A percentile compares a stretch with the other conserved stretches of the same genome.
These are phyloP conservation scores for Didymosphaeria variabile DNA, from an alignment of 2,329 filamentous ascomycete genomes.

Conservation along the genomic window DNA sequence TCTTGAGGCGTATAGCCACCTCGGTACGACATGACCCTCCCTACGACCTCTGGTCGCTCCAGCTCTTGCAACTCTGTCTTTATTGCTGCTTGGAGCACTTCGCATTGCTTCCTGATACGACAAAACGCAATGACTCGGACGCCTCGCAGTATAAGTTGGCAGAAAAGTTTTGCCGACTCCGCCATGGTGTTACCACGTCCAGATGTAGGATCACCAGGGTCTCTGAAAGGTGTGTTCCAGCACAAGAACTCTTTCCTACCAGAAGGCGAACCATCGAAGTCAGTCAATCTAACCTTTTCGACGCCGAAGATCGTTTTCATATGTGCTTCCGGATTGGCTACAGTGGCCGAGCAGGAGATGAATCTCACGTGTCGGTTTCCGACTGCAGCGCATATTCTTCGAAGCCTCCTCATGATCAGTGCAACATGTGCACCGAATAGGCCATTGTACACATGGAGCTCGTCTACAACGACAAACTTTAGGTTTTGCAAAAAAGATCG, in stretches of 20 bases:
- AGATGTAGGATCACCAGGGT: constrained; percentile 84
- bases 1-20: constrained; percentile 95
- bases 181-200: constrained; percentile 83
- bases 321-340: constrained; percentile 89
- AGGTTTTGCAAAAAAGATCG: constrained; percentile 86
- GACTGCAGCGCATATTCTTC: constrained; percentile 87
- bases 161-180: constrained; percentile 91
- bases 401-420: constrained; percentile 89
- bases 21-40: constrained; percentile 91
- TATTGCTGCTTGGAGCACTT: constrained; percentile 81
- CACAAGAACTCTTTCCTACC: constrained; percentile 94
- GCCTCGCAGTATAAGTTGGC: constrained; percentile 85
- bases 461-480: constrained; percentile 83
- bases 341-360: constrained; percentile 94
- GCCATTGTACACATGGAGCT: constrained; percentile 96
- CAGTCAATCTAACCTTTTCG: constrained; percentile 79
- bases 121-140: constrained; percentile 95
- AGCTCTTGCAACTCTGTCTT: constrained; percentile 78
- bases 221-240: constrained; percentile 97
- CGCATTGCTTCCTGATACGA: constrained; percentile 85
- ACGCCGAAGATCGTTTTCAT: constrained; percentile 96
- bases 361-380: constrained; percentile 89
- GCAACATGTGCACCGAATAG: constrained; percentile 93
- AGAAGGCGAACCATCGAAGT: constrained; percentile 92
- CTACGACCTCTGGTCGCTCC: constrained; percentile 77